Conservation (phyloP, 2,329 filamentous ascomycete genomes). For the Leptoxyphium fumago region DNA sequence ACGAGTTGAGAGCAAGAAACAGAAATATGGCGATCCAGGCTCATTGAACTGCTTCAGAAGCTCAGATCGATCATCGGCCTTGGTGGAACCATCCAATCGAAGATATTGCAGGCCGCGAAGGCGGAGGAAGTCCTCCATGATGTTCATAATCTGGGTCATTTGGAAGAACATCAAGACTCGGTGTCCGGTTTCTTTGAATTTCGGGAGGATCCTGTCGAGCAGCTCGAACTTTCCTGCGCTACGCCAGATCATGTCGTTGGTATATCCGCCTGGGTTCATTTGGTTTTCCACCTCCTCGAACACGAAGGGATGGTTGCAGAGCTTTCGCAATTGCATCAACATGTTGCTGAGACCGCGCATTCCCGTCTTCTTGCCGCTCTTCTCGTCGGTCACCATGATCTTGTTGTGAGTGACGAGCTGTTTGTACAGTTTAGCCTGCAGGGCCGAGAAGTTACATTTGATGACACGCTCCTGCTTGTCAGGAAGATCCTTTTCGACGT, state of each 20-base stretch:
- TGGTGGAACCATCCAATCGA: conserved; percentile 89
- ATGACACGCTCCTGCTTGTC: conserved; percentile 99
- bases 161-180: conserved; percentile 99
- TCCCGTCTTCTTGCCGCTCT: conserved; percentile 90
- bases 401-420: conserved; percentile 95
- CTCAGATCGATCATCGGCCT: conserved; percentile 91
- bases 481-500: conserved; percentile 95
- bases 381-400: conserved; percentile 85
- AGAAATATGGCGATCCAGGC: conserved; percentile 83
- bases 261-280: conserved; percentile 79
- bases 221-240: conserved; percentile 96
- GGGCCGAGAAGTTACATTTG: conserved; percentile 94
- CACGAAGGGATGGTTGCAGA: conserved; percentile 98
- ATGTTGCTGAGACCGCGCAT: conserved; percentile 96
- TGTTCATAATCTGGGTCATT: conserved; percentile 99
- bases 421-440: conserved; percentile 90
- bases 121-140: conserved; percentile 96
- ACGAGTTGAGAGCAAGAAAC: conserved; percentile 95
- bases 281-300: conserved; percentile 97
- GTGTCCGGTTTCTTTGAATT: conserved; percentile 82
- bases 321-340: conserved; percentile 97
- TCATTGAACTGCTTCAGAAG: conserved; percentile 80
- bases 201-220: conserved; percentile 79
- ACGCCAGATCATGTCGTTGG: conserved; percentile 89
- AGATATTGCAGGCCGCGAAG: conserved; percentile 73